Evolutionary conservation across 2,329 filamentous ascomycete species (phyloP), one percentile per base, ranked within the genome.

Genomic region (Fusarium sp.): DNA sequence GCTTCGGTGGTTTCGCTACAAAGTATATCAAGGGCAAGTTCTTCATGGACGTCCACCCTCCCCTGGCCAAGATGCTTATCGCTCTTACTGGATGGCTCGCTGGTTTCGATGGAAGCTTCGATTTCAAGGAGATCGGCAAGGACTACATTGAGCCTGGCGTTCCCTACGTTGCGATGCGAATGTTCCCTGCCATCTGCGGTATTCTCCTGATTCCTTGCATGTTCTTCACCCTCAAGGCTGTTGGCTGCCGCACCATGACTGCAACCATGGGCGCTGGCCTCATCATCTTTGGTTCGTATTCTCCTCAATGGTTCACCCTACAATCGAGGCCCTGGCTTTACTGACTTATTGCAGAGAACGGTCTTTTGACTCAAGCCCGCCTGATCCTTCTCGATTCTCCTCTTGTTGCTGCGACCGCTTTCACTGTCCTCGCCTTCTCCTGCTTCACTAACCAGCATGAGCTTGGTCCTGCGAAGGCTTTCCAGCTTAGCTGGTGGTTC

Each of bases 31-130:
- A 99, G 86, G 96, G 96, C 77, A 92, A 88, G 79, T 99, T 99
- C 88, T 99, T 99, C 82, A 99, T 99, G 96, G 96, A 99, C 79
- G 96, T 99, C n/a, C 96, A 99, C 79, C 96, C 96, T 33, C 96
- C 96, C 45, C 87, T 99, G 64, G 96, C 96, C 71, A 99, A 99
- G 85, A 89, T 99, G 78, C 90, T 99, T 73, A 95, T 99, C 76
- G 97, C 96, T 53, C 88, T 99, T 64, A 94, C 94, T 69, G 96
- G 95, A 73, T 99, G 92, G 91, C 82, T 98, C 69, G 96, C 94
- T 75, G 96, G 96, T 55, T 99, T 98, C 80, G 89, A 98, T 77
- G 96, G 96, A 70, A 87, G 94, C 68, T 99, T 99, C 79, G 96
- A 98, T 80, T 99, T 99, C 86, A 99, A 98, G 85, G 94, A 99